These are phyloP conservation scores for Plasmodium chabaudi DNA, from an alignment of 169 alveolate species.

Conservation along the genomic window DNA sequence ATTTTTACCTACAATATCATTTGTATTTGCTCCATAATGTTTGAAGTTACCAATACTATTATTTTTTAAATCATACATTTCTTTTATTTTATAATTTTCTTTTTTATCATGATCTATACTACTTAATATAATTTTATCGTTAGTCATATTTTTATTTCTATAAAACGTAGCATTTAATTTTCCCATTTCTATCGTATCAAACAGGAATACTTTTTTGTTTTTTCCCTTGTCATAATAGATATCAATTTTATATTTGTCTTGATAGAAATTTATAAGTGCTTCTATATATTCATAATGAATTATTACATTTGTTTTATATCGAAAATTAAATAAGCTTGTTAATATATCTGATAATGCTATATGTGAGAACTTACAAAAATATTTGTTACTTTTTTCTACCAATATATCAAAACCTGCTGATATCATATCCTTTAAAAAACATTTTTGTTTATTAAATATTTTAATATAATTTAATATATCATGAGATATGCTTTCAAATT, in stretches of 20 bases:
- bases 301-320: constrained; percentile 47
- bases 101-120: constrained; percentile 5
- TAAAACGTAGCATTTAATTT: constrained; percentile 38
- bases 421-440: constrained; percentile 46
- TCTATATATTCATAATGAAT: constrained; percentile 57
- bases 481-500: constrained; percentile 22
- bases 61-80: neutral
- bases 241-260: constrained; percentile 46
- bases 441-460: constrained; percentile 51
- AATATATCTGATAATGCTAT: constrained; percentile 55
- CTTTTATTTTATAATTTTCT: constrained; percentile 9
- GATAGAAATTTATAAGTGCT: constrained; percentile 30
- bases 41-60: neutral
- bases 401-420: constrained; percentile 74
- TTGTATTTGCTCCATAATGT: no score
- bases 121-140: constrained; percentile 6
- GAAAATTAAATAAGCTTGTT: constrained; percentile 52
- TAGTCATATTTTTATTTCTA: neutral
- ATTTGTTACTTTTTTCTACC: constrained; percentile 45
- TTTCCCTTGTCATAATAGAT: constrained; percentile 45
- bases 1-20: no score
- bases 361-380: constrained; percentile 36
- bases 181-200: constrained; percentile 50
- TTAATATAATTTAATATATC: constrained; percentile 69
- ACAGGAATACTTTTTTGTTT: constrained; percentile 45